A percentile compares a stretch with the other conserved stretches of the same genome.
Conservation (phyloP, 192 early-diverging fungal species). For the Phycomyces nitens region DNA sequence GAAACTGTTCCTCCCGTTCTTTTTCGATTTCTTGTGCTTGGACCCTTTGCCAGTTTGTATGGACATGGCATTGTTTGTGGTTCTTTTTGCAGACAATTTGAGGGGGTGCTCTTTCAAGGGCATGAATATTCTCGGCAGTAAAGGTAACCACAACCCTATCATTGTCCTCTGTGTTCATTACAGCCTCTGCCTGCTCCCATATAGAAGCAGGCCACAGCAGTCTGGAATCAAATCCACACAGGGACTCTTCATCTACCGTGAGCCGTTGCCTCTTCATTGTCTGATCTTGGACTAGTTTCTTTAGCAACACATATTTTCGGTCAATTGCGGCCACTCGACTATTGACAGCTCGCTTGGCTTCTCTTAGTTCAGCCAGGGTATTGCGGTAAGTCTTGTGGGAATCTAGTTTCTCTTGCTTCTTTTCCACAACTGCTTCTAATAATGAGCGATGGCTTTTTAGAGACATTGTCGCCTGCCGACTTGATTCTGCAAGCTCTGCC, state of each 20-base stretch:
- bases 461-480: slow-evolving; percentile 6
- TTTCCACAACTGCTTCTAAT: slow-evolving; percentile 3
- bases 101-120: background rate
- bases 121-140: slow-evolving; percentile 16
- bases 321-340: slow-evolving; percentile 6
- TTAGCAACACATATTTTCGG: slow-evolving; percentile 15
- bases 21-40: slow-evolving; percentile 41
- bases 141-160: slow-evolving; percentile 5
- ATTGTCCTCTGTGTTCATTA: slow-evolving; percentile 20
- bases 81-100: slow-evolving; percentile 31
- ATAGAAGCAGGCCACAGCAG: slow-evolving; percentile 36
- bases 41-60: slow-evolving; percentile 47
- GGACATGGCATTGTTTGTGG: slow-evolving; percentile 41
- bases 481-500: slow-evolving; percentile 41
- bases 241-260: slow-evolving; percentile 29
- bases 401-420: slow-evolving; percentile 29
- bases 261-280: slow-evolving; percentile 14
- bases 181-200: slow-evolving; percentile 26
- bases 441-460: no score
- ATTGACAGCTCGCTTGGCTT: slow-evolving; percentile 28
- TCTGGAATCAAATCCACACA: slow-evolving; percentile 49
- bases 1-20: slow-evolving; percentile 33
- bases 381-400: slow-evolving; percentile 43
- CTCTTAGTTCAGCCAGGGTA: slow-evolving; percentile 33
- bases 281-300: slow-evolving; percentile 2